Conservation (phyloP, 306 rosid genomes). For the Cucurbita moschata region DNA sequence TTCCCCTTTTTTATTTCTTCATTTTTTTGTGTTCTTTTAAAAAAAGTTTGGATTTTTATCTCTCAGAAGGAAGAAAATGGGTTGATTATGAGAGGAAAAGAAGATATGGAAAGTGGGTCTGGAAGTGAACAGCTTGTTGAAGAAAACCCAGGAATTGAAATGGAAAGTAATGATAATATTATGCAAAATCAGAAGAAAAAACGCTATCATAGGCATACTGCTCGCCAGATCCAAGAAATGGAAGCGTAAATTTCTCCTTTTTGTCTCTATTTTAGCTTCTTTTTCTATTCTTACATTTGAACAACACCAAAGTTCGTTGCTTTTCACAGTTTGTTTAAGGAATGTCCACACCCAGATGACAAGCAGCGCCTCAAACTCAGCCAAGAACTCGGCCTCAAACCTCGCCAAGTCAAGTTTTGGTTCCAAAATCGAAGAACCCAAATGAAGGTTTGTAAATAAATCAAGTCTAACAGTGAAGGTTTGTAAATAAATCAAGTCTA, state of each 20-base stretch:
- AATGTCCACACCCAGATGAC: constrained; percentile 97
- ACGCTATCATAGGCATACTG: constrained; percentile 87
- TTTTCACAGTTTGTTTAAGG: constrained; percentile 61
- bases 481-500: neutral
- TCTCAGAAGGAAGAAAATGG: constrained; percentile 70
- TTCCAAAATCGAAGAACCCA: constrained; percentile 95
- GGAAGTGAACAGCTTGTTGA: constrained; percentile 59
- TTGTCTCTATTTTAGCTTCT: neutral
- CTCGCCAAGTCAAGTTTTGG: constrained; percentile 97
- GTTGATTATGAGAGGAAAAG: constrained; percentile 42
- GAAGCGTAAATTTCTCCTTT: constrained; percentile 36
- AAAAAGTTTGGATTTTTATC: neutral
- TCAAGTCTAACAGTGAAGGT: neutral
- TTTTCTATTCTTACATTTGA: neutral
- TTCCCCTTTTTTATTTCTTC: neutral
- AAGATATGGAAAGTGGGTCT: constrained; percentile 78
- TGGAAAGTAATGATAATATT: constrained; percentile 18
- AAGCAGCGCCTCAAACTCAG: constrained; percentile 78
- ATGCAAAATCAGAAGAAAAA: constrained; percentile 42
- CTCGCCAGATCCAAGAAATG: constrained; percentile 99
- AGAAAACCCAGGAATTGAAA: constrained; percentile 45
- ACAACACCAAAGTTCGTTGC: neutral
- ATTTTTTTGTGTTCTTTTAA: neutral
- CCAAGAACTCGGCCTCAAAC: constrained; percentile 70
- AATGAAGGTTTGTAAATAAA: constrained; percentile 51